Evolutionary conservation across 257 asterid genomes (phyloP), one percentile per base, ranked within the genome.

Genomic region (Solanum chilense): DNA sequence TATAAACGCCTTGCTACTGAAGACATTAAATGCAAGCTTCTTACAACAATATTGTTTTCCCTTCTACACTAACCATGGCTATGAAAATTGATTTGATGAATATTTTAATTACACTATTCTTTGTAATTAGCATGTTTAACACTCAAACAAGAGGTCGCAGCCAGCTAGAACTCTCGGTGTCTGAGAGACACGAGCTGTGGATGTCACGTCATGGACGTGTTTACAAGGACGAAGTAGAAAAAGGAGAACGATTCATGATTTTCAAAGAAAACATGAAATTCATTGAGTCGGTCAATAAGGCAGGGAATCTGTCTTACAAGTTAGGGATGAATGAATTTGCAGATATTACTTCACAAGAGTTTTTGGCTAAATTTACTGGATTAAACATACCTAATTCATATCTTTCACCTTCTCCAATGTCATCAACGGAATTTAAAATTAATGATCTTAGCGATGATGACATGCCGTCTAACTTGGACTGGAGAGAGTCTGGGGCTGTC

Each of bases 311-410:
- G 73, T 82, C 92, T 7, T 89, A 92, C 88, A 71, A 88, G 86
- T 89, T 91, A 13, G 88, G 86, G 10, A 83, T 89, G 21, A 93
- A 92, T 31, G 39, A 88, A 86, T 92, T 90, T 80, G 91, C 94
- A 18, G 95, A 92, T 90, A 37, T 90, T 66, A 92, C 87, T 0
- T 85, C 77, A 3, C 91, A 92, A 23, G 92, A 93, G 82, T 91
- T 92, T 68, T 66, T 82, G 2, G 64, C 90, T 21, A 87, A 27
- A 62, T 87, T 83, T 64, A 86, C 87, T 45, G 78, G 87, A 86
- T 56, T 69, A 25, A 85, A 31, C 27, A 78, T 23, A 83, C 78
- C 89, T n/a, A 33, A 33, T 33, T 44, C 62, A 25, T 10, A 13
- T 25, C 58, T 1, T 0, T 15, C 83, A 77, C 6, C 83, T 80